Evolutionary conservation across 352 stramenopile species (phyloP), one percentile per base, ranked within the genome.

Genomic region (Discostella stelligera): DNA sequence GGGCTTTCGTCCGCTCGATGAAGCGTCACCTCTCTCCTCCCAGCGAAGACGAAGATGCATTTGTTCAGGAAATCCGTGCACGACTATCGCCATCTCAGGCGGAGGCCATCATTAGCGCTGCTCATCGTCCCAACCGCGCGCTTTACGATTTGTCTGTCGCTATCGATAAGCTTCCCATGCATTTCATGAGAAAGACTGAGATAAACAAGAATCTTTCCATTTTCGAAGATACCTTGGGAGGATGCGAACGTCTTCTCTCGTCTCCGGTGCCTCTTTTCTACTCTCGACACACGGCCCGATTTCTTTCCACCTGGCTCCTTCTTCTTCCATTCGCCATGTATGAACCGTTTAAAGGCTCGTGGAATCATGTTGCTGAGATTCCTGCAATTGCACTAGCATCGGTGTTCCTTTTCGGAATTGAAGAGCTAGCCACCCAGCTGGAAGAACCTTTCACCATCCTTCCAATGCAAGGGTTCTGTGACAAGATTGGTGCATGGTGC

Each of bases 251-350:
- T 73, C 75, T 90, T 50, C 66, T 91, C 53, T 88, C 84, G 6
- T 90, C 73, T 54, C 89, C 89, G 18, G 83, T 94, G 16, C 89
- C 89, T 20, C 59, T 94, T 2, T 88, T 93, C 49, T 94, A 94
- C 59, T 82, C 87, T 52, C 77, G 89, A 25, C 85, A 93, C 68
- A 86, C 77, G 18, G 84, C 85, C n/a, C 84, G 88, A 23, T 91
- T 93, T 76, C 81, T 93, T n/a, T 83, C 74, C 21, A 73, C 80
- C 6, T 93, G 85, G 85, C 56, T 91, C 3, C 62, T 89, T 11
- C 80, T 91, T 3, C 66, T 93, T 32, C 88, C 88, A 2, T 83
- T 91, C 41, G 85, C 76, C 10, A 37, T 93, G 9, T 93, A 89
- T 68, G 79, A 89, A 21, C 69, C 83, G 14, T 91, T 93, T 74